Evolutionary conservation across 2,329 filamentous ascomycete species (phyloP), one percentile per base, ranked within the genome.

Genomic region (Curvularia spicifera): DNA sequence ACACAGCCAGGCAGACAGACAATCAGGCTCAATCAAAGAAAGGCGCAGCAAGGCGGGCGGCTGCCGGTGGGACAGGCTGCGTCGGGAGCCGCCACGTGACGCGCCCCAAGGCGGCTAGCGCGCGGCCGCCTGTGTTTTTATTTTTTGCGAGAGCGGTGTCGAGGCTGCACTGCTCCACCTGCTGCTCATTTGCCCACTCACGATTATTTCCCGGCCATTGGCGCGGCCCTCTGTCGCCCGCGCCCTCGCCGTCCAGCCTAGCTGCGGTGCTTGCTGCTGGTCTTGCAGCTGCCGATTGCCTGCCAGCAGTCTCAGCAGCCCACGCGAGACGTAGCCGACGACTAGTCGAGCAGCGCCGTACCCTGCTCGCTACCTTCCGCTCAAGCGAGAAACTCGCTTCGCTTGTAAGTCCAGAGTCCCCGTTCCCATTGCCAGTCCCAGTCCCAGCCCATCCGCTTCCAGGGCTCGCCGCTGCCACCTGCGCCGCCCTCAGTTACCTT

Each of bases 391-490:
- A 15, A 42, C 55, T 18, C 18, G 4, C 24, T 6, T 57, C 55
- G 55, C 55, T 53, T 44, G 55, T 57, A 58, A 58, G 56, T 58
- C 48, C 20, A 22, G 28, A 7, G 22, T 45, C 45, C 48, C 51
- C 42, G 39, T 47, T 51, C 54, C 55, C 37, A 37, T 57, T 33
- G 39, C 46, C 24, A 26, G 24, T 26, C 24, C 24, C 24, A 26
- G 24, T 26, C 24, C 3, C 31, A 13, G 31, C 3, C 33, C 47
- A 46, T 29, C 35, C 49, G 56, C 49, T 10, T n/a, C 29, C 45
- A 29, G 31, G 29, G 24, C 51, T 15, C 42, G 55, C 60, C 65
- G 55, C 65, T 69, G 67, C 61, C 65, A 67, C 65, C 67, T 63
- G 59, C 63, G 62, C 57, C 47, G 47, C 47, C 57, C 58, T 52